Evolutionary conservation across 1,139 yeast species (phyloP).

Genomic region (Suhomyces kunorum): DNA sequence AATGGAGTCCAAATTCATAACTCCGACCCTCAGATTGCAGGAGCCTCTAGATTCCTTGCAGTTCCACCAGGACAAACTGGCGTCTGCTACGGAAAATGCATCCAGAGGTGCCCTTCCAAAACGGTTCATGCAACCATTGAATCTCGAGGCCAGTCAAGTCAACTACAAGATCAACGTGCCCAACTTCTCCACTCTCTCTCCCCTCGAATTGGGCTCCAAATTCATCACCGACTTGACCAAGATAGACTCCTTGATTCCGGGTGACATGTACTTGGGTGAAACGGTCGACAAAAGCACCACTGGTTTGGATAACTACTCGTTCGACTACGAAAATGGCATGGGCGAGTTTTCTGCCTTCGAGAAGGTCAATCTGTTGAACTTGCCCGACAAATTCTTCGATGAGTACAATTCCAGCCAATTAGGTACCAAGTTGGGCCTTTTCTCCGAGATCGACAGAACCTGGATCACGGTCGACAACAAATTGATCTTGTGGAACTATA

Average conservation of each 20-base stretch:
- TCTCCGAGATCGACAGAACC: slow-evolving; percentile 77
- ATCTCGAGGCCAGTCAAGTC: slow-evolving; percentile 43
- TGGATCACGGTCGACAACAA: slow-evolving; percentile 89
- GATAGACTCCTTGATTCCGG: slow-evolving; percentile 49
- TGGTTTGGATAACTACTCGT: slow-evolving; percentile 48
- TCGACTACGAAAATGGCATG: slow-evolving; percentile 42
- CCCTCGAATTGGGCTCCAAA: slow-evolving; percentile 45
- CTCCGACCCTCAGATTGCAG: slow-evolving; percentile 39
- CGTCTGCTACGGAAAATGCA: slow-evolving; percentile 22
- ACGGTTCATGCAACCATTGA: slow-evolving; percentile 40
- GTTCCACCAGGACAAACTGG: slow-evolving; percentile 37
- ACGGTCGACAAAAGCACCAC: slow-evolving; percentile 39
- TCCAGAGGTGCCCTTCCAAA: slow-evolving; percentile 33
- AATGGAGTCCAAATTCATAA: slow-evolving; percentile 28
- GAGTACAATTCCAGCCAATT: slow-evolving; percentile 71
- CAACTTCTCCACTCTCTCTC: slow-evolving; percentile 46
- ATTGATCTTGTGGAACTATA: slow-evolving; percentile 80
- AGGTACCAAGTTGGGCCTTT: slow-evolving; percentile 77
- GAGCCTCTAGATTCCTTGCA: slow-evolving; percentile 38
- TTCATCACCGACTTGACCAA: slow-evolving; percentile 48
- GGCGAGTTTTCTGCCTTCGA: slow-evolving; percentile 75
- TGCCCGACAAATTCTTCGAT: slow-evolving; percentile 82
- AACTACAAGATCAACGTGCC: slow-evolving; percentile 48
- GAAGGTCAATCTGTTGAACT: slow-evolving; percentile 62
- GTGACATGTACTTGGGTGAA: slow-evolving; percentile 45